Evolutionary conservation across 495 filamentous ascomycete species (phyloP), one percentile per base, ranked within the genome.

Genomic region (Penicilliopsis zonata): DNA sequence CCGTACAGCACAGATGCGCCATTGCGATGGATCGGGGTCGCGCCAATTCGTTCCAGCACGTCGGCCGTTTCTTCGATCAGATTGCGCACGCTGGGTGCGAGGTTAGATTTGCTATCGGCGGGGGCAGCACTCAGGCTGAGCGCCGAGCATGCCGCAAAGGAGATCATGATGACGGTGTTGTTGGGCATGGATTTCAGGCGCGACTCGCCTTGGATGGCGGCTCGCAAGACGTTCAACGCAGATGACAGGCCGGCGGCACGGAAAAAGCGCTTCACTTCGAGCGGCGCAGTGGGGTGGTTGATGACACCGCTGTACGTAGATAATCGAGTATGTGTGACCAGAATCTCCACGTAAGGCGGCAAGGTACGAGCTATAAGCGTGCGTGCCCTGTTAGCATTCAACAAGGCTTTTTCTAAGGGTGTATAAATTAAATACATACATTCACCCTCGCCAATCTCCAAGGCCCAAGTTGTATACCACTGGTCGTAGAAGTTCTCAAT

Each of bases 81-180:
- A 9, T 68, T 69, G 9, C 76, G 56, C 4, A 82, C 74, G 34
- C 78, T 82, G 1, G 78, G 76, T 6, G 77, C 74, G 3, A 81
- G 51, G 25, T 67, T 75, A 7, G 71, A 75, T 32, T 38, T 49
- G 36, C 51, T 53, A 37, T 68, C 67, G 4, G 65, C 55, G 8
- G 70, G 65, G 31, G 74, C 67, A 1, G 70, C 61, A 39, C 73
- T 75, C 5, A 82, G 67, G 20, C 69, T 69, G 13, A 83, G 59
- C 1, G 77, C 76, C 28, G 80, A 77, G 42, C 77, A 80, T 12
- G 78, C 78, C 1, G 77, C 77, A 34, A 80, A 83, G 3, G 78
- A 78, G 14, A 82, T 80, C 78, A 81, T 82, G 40, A 81, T 82
- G 23, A 76, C 73, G 0, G 78, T 76, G 37, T 83, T 82, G 55